phyloP scores from a whole-genome alignment of 2,329 filamentous ascomycete genomes.

The Fusarium algeriense region DNA sequence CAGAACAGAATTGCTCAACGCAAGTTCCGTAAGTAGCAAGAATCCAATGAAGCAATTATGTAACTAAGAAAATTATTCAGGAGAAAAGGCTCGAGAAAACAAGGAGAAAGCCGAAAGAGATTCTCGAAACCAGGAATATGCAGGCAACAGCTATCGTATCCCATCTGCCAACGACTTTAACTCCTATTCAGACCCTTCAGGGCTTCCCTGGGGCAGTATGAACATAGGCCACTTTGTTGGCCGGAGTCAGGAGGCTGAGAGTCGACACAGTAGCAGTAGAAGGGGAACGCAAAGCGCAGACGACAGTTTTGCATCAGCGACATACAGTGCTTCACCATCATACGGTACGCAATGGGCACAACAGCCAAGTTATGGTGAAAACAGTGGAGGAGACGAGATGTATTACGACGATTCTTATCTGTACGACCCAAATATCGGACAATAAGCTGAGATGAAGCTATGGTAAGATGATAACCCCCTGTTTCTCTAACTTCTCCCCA shows the following conservation, averaged over 20 bases:
- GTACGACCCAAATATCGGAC: conserved; percentile 44
- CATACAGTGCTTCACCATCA: conserved; percentile 45
- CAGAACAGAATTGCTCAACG: conserved; percentile 82
- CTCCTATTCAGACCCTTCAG: conserved; percentile 66
- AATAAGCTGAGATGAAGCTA: conserved; percentile 21
- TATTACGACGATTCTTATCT: conserved; percentile 51
- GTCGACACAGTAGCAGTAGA: conserved; percentile 58
- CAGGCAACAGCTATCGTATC: conserved; percentile 73
- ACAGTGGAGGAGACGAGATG: conserved; percentile 51
- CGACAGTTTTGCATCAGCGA: conserved; percentile 49
- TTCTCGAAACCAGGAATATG: conserved; percentile 71
- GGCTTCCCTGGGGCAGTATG: conserved; percentile 79
- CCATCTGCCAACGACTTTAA: conserved; percentile 69
- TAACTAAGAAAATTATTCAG: conserved; percentile 54
- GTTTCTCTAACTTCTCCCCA: neutral
- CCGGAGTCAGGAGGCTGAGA: conserved; percentile 63
- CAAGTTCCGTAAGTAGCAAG: conserved; percentile 73
- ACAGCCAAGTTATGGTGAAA: conserved; percentile 50
- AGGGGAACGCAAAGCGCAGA: conserved; percentile 54
- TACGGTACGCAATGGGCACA: conserved; percentile 46
- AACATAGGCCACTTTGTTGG: conserved; percentile 68
- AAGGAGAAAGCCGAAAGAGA: conserved; percentile 75
- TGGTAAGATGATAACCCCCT: conserved; percentile 24
- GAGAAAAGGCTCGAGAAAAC: conserved; percentile 76
- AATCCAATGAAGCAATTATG: too few relatives aligned